Evolutionary conservation across 2,329 filamentous ascomycete species (phyloP), one percentile per base, ranked within the genome.

Genomic region (Raffaelea ambrosiae): DNA sequence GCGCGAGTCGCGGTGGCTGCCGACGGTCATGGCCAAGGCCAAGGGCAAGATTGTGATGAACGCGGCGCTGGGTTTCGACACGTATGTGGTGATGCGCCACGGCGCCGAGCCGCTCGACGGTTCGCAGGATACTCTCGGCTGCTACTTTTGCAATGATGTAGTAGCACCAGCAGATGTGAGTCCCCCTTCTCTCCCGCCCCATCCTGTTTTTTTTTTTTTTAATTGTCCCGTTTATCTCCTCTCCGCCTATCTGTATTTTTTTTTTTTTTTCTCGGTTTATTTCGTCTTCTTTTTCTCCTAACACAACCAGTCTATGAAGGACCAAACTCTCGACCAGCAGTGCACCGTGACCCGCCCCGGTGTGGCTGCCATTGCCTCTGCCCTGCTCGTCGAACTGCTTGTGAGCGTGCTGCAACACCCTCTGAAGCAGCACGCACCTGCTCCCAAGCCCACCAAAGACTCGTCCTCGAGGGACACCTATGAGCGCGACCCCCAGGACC

Each of bases 101-200:
- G 93, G 93, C 2, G 73, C 88, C 5, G 77, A 80, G 55, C 71
- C 73, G 3, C 63, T 67, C 39, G 69, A 73, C 44, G 71, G 77
- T 11, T 73, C 68, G n/a, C 72, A 79, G 47, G 71, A 80, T 45
- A 81, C 87, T 22, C 73, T 97, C 22, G 93, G 93, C 10, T 98
- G 93, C 66, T 98, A 98, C 64, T 98, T 97, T 66, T 98, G 93
- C 68, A 97, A 95, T 59, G 93, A 98, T 63, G 91, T 98, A 22
- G 91, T 97, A 44, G 88, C 91, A 7, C 93, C 93, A 20, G 84
- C 84, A 53, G 88, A 97, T 69, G 90, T 95, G 70, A 80, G 84
- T 76, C 33, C 26, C 14, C n/a, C n/a, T n/a, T 18, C 22, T 23
- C 8, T 20, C 35, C 19, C 51, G 49, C 19, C n/a, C 21, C 31